These are phyloP conservation scores for Dipteronia sinensis DNA, from an alignment of 345 rosid species.

Conservation along the genomic window DNA sequence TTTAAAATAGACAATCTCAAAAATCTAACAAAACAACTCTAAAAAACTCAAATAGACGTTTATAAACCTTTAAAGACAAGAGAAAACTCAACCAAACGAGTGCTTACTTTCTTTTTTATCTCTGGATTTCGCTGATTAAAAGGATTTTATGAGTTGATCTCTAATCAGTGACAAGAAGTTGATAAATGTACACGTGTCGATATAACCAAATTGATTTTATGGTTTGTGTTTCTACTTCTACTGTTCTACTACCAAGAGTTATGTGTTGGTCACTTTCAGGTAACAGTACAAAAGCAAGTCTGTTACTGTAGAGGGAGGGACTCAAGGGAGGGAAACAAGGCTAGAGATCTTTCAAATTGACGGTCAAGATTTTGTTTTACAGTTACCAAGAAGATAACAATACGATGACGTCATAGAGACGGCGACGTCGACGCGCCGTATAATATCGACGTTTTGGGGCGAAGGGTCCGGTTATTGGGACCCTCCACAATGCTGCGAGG, in stretches of 20 bases:
- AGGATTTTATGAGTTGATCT: neutral
- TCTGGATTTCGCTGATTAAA: neutral
- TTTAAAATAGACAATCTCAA: too few species aligned
- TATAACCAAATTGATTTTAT: neutral
- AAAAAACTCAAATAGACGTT: too few species aligned
- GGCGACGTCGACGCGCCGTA: conserved; percentile 25
- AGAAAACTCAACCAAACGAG: too few species aligned
- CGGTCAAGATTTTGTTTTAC: conserved; percentile 25
- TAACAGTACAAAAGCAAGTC: neutral
- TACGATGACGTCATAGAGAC: conserved; percentile 31
- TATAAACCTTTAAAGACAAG: too few species aligned
- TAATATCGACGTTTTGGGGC: conserved; percentile 19
- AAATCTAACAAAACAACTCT: too few species aligned
- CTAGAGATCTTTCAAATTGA: conserved; percentile 14
- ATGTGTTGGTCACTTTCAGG: neutral
- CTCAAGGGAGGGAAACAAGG: neutral
- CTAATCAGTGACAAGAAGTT: neutral
- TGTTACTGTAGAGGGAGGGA: neutral
- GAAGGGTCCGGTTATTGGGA: neutral
- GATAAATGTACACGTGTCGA: neutral
- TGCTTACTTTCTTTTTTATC: too few species aligned
- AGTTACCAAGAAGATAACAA: conserved; percentile 6
- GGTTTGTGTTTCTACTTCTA: neutral
- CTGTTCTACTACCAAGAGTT: too few species aligned
- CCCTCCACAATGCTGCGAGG: conserved; percentile 5